Evolutionary conservation across 441 rosid genomes (phyloP), one percentile per base, ranked within the genome.

Genomic region (Adansonia gregorii): DNA sequence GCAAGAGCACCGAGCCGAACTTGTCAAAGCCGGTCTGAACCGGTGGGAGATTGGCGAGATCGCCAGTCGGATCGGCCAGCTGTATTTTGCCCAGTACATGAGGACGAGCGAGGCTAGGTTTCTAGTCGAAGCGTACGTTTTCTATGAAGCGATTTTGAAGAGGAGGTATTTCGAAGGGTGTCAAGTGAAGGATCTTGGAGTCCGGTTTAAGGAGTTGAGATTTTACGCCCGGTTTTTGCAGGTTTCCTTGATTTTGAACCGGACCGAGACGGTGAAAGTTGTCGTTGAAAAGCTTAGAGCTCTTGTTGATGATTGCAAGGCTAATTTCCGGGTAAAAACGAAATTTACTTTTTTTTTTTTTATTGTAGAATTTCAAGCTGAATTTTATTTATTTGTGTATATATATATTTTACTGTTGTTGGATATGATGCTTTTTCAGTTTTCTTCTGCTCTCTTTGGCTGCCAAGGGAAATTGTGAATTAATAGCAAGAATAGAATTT

Each of bases 41-140:
- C 92, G 99, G 15, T 95, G 97, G 97, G 99, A 94, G 82, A 94
- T 92, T 67, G 99, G 98, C 31, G 98, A 95, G 92, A 92, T 95
- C 89, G 98, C 99, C 3, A 87, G 98, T 86, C 95, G 99, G 84
- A 95, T 95, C 89, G 98, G 98, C 49, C 98, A 95, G 91, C 90
- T 95, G 55, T 95, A 95, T 84, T 95, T 87, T 79, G 88, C 86
- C 76, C 99, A 94, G 88, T 95, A 94, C 81, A 91, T 87, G 98
- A 89, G 99, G 83, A 91, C 93, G 1, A 92, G 97, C 84, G 94
- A 95, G 78, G 87, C 89, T 58, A 82, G 95, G 84, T 95, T 94
- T 39, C 85, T 95, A 54, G 85, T 92, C 1, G 99, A 94, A 79
- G 89, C 98, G 11, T 92, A 89, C 75, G 92, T 95, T 39, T 95